Base-by-base conservation (phyloP, 148 eudicot species). In the Vaccinium macrocarpon region DNA sequence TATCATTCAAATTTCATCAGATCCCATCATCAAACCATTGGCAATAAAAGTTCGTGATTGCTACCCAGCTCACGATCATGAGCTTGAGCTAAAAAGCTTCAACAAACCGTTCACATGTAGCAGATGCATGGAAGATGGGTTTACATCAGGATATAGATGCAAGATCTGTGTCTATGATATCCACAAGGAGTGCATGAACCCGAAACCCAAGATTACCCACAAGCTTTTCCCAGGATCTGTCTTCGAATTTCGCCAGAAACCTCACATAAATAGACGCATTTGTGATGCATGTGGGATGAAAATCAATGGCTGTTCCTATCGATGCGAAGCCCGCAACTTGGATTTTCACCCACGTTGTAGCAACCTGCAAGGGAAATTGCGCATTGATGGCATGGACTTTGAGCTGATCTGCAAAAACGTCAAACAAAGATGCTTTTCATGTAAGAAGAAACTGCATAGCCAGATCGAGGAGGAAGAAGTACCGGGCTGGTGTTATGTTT, bases 111-210 rank as follows among this genome's bases (percentile, higher is more conserved):
- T 79, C 74, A 18, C n/a, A 1, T 85, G 86, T 50, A 23, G 57
- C 76, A 72, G 38, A n/a, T 85, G 86, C 81, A 85, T 51, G 68
- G 73, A 85, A 29, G 61, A 25, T 2, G 84, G 87, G 10, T 81
- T 81, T 8, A 61, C 25, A 14, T 19, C 53, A 4, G 59, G 87
- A 29, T 74, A 85, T 57, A 21, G 80, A 73, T 85, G 87, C 51
- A 38, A 74, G 13, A 11, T 9, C 2, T 85, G 87, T 25, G 27
- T 19, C 57, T 57, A 46, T 19, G 84, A 49, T 6, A 38, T 85
- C 50, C 87, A 85, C 46, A 8, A 81, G 64, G 51, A 0, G 7
- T 81, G 87, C 80, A 7, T 0, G 73, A 18, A 14, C 49, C 83
- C 83, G 1, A 64, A 35, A 21, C 23, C 42, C 53, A 13, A 21